Conservation (phyloP, 306 rosid species). For the Citrullus colocynthis region DNA sequence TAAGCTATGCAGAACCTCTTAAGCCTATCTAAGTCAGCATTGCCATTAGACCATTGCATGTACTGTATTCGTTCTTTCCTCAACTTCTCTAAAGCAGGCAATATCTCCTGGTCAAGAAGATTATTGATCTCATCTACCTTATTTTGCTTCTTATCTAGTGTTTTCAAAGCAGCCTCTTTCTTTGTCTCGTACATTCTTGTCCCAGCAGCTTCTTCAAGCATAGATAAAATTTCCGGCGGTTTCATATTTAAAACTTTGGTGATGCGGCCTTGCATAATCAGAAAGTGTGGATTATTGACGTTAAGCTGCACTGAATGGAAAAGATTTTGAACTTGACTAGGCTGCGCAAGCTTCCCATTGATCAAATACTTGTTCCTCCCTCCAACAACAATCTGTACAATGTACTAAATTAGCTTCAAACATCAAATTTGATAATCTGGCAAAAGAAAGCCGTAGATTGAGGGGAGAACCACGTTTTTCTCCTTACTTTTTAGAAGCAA, state of each 20-base stretch:
- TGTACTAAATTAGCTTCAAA: constrained; percentile 4
- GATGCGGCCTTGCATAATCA: constrained; percentile 97
- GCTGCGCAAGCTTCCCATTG: constrained; percentile 97
- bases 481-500: not conserved
- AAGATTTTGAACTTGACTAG: constrained; percentile 92
- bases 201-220: constrained; percentile 99
- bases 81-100: constrained; percentile 93
- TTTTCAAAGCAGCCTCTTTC: constrained; percentile 92
- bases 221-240: constrained; percentile 85
- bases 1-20: constrained; percentile 78
- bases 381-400: constrained; percentile 85
- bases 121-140: constrained; percentile 95
- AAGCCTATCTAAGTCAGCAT: constrained; percentile 81
- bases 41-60: constrained; percentile 98
- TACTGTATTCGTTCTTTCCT: constrained; percentile 87
- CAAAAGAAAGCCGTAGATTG: not conserved
- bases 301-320: constrained; percentile 97
- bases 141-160: constrained; percentile 95
- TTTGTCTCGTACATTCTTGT: constrained; percentile 98
- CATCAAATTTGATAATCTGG: not conserved
- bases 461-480: not conserved
- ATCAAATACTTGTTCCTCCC: constrained; percentile 91
- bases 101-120: constrained; percentile 91
- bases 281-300: constrained; percentile 93
- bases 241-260: constrained; percentile 98